Evolutionary conservation across 2,329 filamentous ascomycete genomes (phyloP), one percentile per base, ranked within the genome.

Genomic region (Pseudogymnoascus sp.): DNA sequence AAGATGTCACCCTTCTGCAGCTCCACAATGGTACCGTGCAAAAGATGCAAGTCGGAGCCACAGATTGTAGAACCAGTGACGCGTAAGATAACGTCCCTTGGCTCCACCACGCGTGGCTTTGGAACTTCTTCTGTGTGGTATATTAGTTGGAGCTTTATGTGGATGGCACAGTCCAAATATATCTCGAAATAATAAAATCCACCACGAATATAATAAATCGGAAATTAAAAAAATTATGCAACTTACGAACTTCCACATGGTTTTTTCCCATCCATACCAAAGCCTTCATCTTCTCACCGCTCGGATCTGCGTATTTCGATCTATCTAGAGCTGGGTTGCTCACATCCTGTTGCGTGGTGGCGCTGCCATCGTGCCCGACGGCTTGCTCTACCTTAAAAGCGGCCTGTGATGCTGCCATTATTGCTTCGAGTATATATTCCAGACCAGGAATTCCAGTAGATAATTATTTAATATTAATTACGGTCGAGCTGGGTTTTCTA

Each of bases 231-330:
- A 23, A 31, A 40, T 62, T 50, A 33, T 26, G 63, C 63, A 15
- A 71, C 75, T 64, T 74, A 85, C 82, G 77, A 17, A 96, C 79
- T 71, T 89, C 77, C 57, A 96, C 90, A 31, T 79, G 84, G 71
- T 92, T 90, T 79, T 93, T 95, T 62, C 89, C 89, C 75, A 88
- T 85, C 91, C 91, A 96, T 1, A 83, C 83, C 13, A 96, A 76
- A 0, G 91, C 92, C 74, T 90, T 88, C 89, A 96, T 95, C 15
- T 76, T 88, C 69, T 86, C 82, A 33, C 74, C 75, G 11, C 59
- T 61, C 4, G 79, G 75, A 69, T 83, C 77, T 23, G 79, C 83
- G 72, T 79, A 79, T 67, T 79, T 79, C 33, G 72, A 73, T 19
- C 78, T 74, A 64, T 87, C 79, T 68, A 60, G 68, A 23, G 69